A percentile compares a stretch with the other conserved stretches of the same genome.
Evolutionary conservation across 2,329 filamentous ascomycete genomes (phyloP).

Genomic region (Cryphonectria parasitica): DNA sequence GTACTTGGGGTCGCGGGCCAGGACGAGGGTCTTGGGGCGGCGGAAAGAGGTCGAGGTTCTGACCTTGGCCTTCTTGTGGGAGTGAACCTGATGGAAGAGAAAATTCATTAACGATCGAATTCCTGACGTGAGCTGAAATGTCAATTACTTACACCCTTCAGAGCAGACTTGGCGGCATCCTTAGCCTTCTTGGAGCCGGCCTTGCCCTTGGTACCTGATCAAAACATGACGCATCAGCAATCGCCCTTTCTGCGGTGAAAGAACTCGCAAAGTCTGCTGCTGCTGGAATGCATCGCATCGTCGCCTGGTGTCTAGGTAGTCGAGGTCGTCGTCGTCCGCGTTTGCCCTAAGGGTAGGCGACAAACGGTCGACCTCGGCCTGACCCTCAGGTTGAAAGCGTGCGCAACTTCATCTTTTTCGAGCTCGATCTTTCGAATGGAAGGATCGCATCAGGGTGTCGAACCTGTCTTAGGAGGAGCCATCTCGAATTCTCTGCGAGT

Average conservation of each 20-base stretch:
- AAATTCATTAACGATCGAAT: conserved; percentile 30
- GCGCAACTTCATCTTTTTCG: conserved; percentile 31
- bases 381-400: conserved; percentile 29
- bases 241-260: conserved; percentile 61
- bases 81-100: conserved; percentile 47
- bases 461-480: conserved; percentile 30
- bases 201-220: conserved; percentile 58
- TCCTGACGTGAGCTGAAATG: too few relatives aligned
- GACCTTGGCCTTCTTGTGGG: conserved; percentile 90
- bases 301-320: conserved; percentile 31
- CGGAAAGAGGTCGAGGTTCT: conserved; percentile 94
- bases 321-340: conserved; percentile 22
- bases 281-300: conserved; percentile 61
- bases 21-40: conserved; percentile 92
- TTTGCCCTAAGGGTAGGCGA: conserved; percentile 4
- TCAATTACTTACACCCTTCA: conserved; percentile 81
- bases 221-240: conserved; percentile 67
- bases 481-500: conserved; percentile 31
- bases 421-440: conserved; percentile 19
- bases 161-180: conserved; percentile 91
- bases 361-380: conserved; percentile 19
- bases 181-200: conserved; percentile 84
- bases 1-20: conserved; percentile 92
- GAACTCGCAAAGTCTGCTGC: conserved; percentile 79
- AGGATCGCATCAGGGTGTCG: conserved; percentile 27